A percentile compares a stretch with the other conserved stretches of the same genome.
phyloP scores from a whole-genome alignment of 352 stramenopile species.

The Pythium sukuiense region DNA sequence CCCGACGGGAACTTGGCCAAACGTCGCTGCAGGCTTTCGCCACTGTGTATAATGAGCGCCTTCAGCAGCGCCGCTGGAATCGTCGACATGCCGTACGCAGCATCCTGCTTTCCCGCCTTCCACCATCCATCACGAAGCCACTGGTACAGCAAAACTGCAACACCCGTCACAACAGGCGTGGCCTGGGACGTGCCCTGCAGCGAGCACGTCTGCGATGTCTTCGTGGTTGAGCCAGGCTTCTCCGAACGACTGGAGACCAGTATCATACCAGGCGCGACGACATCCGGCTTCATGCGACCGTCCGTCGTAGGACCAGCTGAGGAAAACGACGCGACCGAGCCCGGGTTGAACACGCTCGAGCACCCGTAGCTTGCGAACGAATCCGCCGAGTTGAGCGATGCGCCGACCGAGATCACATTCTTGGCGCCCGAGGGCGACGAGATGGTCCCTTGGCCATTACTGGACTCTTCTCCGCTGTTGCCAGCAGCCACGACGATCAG shows the following conservation, averaged over 20 bases:
- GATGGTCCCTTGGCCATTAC: slow-evolving; percentile 57
- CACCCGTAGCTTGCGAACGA: slow-evolving; percentile 54
- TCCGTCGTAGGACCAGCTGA: slow-evolving; percentile 80
- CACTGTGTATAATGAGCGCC: slow-evolving; percentile 80
- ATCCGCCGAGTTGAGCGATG: slow-evolving; percentile 62
- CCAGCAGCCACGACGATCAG: slow-evolving; percentile 87
- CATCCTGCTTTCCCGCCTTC: slow-evolving; percentile 60
- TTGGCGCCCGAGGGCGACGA: slow-evolving; percentile 81
- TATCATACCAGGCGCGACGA: slow-evolving; percentile 83
- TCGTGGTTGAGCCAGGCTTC: slow-evolving; percentile 47
- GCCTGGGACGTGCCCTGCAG: slow-evolving; percentile 79
- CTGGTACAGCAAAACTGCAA: slow-evolving; percentile 74
- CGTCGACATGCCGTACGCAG: slow-evolving; percentile 48
- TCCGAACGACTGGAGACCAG: slow-evolving; percentile 75
- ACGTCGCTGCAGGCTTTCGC: slow-evolving; percentile 49
- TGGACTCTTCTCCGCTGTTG: slow-evolving; percentile 82
- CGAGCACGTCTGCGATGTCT: slow-evolving; percentile 59
- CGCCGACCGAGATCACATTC: slow-evolving; percentile 83
- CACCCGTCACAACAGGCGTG: slow-evolving; percentile 69
- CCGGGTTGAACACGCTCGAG: slow-evolving; percentile 65
- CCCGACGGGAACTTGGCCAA: slow-evolving; percentile 41
- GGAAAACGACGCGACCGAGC: slow-evolving; percentile 82
- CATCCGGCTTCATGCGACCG: slow-evolving; percentile 84
- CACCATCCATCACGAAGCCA: slow-evolving; percentile 83
- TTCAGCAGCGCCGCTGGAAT: slow-evolving; percentile 77